Evolutionary conservation across 2,329 filamentous ascomycete species (phyloP).

Genomic region (Pseudocercospora eumusae): DNA sequence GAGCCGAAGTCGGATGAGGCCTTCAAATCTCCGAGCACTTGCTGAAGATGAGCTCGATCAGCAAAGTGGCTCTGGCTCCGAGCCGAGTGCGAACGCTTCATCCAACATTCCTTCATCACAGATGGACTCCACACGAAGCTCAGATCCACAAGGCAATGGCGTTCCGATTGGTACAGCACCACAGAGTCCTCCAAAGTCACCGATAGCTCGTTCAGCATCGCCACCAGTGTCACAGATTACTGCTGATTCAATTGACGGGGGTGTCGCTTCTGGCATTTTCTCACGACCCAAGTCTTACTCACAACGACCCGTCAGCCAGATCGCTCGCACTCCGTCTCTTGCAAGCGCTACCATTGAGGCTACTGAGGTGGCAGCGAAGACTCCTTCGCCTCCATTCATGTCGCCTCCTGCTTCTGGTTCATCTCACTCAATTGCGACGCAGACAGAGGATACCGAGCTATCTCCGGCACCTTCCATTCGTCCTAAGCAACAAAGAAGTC

Average conservation of each 20-base stretch:
- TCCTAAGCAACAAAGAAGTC: conserved; percentile 13
- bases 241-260: conserved; percentile 1
- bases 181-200: conserved; percentile 8
- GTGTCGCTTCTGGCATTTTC: conserved; percentile 11
- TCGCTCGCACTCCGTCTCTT: conserved; percentile 16
- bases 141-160: conserved; percentile 18
- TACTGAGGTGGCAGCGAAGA: conserved; percentile 19
- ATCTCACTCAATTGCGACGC: conserved; percentile 20
- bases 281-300: conserved; percentile 18
- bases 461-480: conserved; percentile 6
- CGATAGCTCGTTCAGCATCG: conserved; percentile 12
- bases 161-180: conserved; percentile 11
- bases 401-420: conserved; percentile 13
- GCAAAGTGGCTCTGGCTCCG: conserved; percentile 7
- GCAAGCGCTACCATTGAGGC: conserved; percentile 21
- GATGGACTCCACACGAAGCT: conserved; percentile 16
- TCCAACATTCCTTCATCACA: background rate
- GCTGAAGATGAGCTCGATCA: conserved; percentile 17
- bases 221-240: conserved; percentile 13
- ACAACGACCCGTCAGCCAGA: conserved; percentile 11
- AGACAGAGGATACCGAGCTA: conserved; percentile 19
- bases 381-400: conserved; percentile 16
- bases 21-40: conserved; percentile 18
- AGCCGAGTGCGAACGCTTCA: conserved; percentile 1
- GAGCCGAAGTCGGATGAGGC: conserved; percentile 16